Evolutionary conservation across 2,329 filamentous ascomycete genomes (phyloP), one percentile per base, ranked within the genome.

Genomic region (Calonectria montana): DNA sequence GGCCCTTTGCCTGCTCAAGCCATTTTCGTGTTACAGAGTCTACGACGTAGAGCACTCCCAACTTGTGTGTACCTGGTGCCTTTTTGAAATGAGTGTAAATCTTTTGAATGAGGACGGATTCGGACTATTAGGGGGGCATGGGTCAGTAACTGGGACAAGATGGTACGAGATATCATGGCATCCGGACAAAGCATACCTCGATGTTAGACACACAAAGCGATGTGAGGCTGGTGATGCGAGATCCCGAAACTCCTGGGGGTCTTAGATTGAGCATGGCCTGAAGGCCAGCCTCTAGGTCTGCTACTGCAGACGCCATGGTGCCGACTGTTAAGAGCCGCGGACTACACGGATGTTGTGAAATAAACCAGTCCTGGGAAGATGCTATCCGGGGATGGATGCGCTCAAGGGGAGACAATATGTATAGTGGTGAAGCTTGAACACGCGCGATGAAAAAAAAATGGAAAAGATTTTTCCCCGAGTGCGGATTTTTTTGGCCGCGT

Each of bases 1-100:
- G 90, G 81, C 92, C 91, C 86, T 96, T 97, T 81, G 97, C 96
- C 86, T 95, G 94, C 84, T 98, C 96, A 88, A 98, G 92, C 96
- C 97, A 99, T 88, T 97, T 96, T 86, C 97, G 95, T 84, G 96
- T 96, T 91, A 99, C 96, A 88, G 96, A 98, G 90, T 99, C 97
- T 96, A 99, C 94, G 87, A 98, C 96, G 92, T 99, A 99, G 87
- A 99, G 93, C 82, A 98, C 96, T 86, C 97, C 97, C 85, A 99
- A 91, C 87, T 99, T 99, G 91, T 99, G 96, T 83, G 95, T 97
- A 83, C 92, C 92, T 72, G 95, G 94, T 78, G 96, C 93, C 86
- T 97, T 97, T 86, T 97, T 98, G 90, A 98, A 97, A 82, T 98
- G 96, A 77, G 96, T 97, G 86, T 94, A 98, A 81, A 99, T 93